Percentiles rank a stretch among this genome's conserved stretches.
phyloP scores from a whole-genome alignment of 1,284 basidiomycete genomes.

The Psilocybe mexicana region DNA sequence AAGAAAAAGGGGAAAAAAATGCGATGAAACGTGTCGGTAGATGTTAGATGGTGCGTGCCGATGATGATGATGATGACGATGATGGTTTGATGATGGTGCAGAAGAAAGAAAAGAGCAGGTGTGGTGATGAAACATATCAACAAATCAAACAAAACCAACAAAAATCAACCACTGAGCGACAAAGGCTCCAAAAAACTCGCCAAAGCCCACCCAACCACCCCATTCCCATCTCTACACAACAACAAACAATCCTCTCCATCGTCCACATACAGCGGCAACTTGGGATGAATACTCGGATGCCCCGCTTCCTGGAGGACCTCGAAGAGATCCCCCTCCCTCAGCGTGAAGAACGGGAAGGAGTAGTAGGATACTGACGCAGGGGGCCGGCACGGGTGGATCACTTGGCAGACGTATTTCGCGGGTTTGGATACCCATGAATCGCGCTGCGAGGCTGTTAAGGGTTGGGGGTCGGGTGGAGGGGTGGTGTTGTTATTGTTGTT shows the following conservation, averaged over 20 bases:
- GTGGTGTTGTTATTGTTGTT: conserved; percentile 10
- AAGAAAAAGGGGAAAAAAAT: conserved; percentile 3
- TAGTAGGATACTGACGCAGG: conserved; percentile 65
- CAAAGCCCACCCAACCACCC: conserved; percentile 73
- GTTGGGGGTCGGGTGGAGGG: conserved; percentile 21
- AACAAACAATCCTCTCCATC: conserved; percentile 80
- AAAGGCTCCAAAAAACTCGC: conserved; percentile 74
- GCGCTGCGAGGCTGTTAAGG: conserved; percentile 32
- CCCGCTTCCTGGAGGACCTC: conserved; percentile 74
- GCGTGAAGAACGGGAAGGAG: conserved; percentile 70
- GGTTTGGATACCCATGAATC: conserved; percentile 46
- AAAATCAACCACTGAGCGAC: conserved; percentile 7
- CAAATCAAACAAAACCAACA: not conserved
- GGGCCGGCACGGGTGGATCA: conserved; percentile 66
- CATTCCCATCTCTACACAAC: conserved; percentile 51
- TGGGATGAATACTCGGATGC: conserved; percentile 68
- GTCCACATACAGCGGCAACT: conserved; percentile 73
- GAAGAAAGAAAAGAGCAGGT: not conserved
- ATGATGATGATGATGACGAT: not conserved
- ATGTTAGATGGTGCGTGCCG: not conserved
- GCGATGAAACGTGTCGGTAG: not conserved
- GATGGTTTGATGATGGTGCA: not conserved
- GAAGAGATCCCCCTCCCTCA: conserved; percentile 59
- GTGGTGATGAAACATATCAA: not conserved
- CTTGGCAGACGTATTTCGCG: conserved; percentile 62